Conservation (phyloP, 2,329 filamentous ascomycete genomes). For the Bipolaris zeicola region DNA sequence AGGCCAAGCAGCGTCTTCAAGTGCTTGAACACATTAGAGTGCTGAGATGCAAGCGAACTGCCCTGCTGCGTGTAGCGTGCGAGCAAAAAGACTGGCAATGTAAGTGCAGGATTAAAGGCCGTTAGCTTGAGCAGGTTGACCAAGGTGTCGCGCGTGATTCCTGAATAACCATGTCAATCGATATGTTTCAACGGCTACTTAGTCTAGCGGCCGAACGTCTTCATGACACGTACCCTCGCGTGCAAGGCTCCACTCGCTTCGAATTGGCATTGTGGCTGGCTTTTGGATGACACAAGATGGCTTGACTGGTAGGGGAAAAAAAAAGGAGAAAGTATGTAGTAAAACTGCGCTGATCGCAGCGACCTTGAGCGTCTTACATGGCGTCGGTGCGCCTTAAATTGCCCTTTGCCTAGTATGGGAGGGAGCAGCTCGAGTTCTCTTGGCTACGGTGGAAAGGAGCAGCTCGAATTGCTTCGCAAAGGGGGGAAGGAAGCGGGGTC, state of each 20-base stretch:
- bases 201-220: not conserved
- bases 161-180: conserved; percentile 20
- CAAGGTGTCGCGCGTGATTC: conserved; percentile 61
- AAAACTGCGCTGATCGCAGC: not conserved
- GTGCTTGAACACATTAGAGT: conserved; percentile 59
- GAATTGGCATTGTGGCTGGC: conserved; percentile 40
- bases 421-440: not conserved
- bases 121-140: conserved; percentile 64
- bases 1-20: conserved; percentile 61
- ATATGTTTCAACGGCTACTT: not conserved
- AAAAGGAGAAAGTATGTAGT: not conserved
- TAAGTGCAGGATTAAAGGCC: conserved; percentile 67
- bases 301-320: not conserved
- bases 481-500: conserved; percentile 4
- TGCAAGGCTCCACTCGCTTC: conserved; percentile 46
- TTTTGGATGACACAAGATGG: not conserved
- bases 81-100: conserved; percentile 67
- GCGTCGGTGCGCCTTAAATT: not conserved
- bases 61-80: conserved; percentile 69
- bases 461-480: not conserved
- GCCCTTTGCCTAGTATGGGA: not conserved
- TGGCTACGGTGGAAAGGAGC: not conserved
- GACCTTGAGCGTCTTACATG: not conserved
- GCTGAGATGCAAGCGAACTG: conserved; percentile 55
- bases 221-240: conserved; percentile 44